Evolutionary conservation across 768 basidiomycete species (phyloP).

Genomic region (Leucosporidium creatinivorum): DNA sequence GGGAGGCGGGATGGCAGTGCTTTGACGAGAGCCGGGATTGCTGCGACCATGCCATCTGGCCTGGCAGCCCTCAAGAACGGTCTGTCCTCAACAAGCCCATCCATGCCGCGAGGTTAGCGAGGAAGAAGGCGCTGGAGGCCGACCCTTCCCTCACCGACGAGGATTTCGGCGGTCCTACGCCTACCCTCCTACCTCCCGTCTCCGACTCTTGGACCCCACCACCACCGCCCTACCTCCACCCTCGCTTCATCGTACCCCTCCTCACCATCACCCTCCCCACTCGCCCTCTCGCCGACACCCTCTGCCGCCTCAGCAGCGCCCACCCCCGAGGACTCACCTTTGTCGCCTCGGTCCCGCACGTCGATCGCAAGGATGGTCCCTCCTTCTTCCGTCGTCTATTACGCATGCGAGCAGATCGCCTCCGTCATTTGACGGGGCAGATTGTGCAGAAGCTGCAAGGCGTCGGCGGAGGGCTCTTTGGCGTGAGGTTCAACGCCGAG

Average conservation of each 20-base stretch:
- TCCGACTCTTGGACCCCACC: constrained; percentile 1
- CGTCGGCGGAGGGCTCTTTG: constrained; percentile 44
- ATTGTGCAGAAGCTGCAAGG: constrained; percentile 43
- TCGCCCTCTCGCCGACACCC: constrained; percentile 44
- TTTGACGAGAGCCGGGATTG: constrained; percentile 8
- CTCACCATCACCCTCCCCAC: constrained; percentile 46
- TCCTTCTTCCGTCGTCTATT: constrained; percentile 43
- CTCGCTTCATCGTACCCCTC: constrained; percentile 39
- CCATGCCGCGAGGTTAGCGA: background rate
- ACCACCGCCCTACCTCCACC: constrained; percentile 12
- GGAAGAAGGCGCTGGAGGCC: constrained; percentile 14
- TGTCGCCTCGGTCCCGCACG: constrained; percentile 40
- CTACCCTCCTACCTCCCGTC: background rate
- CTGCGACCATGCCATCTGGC: constrained; percentile 22
- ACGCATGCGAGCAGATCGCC: constrained; percentile 42
- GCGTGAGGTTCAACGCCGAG: constrained; percentile 41
- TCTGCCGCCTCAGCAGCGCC: constrained; percentile 42
- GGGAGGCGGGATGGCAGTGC: constrained; percentile 38
- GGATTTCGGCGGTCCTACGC: constrained; percentile 9
- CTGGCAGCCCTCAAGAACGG: constrained; percentile 22
- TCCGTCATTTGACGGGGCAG: constrained; percentile 39
- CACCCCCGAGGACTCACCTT: constrained; percentile 44
- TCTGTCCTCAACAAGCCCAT: constrained; percentile 10
- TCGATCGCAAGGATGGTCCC: constrained; percentile 42
- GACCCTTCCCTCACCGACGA: constrained; percentile 16